A percentile compares a stretch with the other conserved stretches of the same genome.
phyloP scores from a whole-genome alignment of 1,139 yeast genomes.

The Saccharomycopsis hybrid region DNA sequence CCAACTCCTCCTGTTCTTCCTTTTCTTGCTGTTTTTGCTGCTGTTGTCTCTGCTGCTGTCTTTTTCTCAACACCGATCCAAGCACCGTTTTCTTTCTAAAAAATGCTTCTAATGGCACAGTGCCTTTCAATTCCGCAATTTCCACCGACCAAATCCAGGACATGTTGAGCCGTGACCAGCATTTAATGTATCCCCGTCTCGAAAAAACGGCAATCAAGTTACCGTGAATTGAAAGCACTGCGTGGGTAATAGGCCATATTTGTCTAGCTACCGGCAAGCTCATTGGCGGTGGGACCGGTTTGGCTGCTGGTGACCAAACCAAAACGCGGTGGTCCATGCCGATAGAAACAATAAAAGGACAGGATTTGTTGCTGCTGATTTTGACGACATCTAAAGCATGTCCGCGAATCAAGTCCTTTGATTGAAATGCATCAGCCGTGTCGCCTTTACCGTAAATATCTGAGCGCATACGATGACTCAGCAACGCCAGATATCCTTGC shows the following conservation, averaged over 20 bases:
- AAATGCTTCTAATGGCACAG: conserved; percentile 47
- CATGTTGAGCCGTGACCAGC: conserved; percentile 51
- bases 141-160: conserved; percentile 48
- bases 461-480: too few relatives aligned
- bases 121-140: conserved; percentile 29
- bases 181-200: conserved; percentile 44
- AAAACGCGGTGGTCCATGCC: conserved; percentile 68
- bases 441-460: too few relatives aligned
- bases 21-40: neutral
- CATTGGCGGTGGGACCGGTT: conserved; percentile 39
- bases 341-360: conserved; percentile 58
- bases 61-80: conserved; percentile 4
- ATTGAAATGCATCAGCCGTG: neutral
- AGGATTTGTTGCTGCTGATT: conserved; percentile 48
- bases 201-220: conserved; percentile 54
- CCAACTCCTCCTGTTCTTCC: neutral
- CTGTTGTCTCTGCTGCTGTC: neutral
- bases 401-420: conserved; percentile 32
- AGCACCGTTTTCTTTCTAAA: conserved; percentile 42
- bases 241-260: conserved; percentile 64
- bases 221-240: conserved; percentile 56
- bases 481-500: too few relatives aligned
- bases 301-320: conserved; percentile 66
- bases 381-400: conserved; percentile 60
- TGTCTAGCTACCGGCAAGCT: conserved; percentile 38